Percentiles rank a stretch among this genome's conserved stretches.
Evolutionary conservation across 164 flowering plant species (phyloP).

Genomic region (Aristolochia californica): DNA sequence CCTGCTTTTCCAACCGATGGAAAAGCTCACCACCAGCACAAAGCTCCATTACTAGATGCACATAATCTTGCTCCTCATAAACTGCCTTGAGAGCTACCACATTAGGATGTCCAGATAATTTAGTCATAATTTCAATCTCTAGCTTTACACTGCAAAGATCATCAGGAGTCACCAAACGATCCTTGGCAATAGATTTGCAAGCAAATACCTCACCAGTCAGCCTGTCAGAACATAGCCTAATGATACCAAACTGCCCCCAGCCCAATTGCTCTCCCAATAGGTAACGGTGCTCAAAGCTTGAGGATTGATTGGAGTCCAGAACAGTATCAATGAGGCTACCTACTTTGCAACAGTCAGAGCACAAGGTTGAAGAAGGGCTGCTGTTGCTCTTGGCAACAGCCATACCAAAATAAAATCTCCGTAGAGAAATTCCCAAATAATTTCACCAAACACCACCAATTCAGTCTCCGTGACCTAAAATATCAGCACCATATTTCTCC

Average conservation of each 20-base stretch:
- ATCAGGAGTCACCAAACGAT: constrained; percentile 33
- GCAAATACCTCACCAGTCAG: constrained; percentile 43
- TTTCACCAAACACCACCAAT: too few species aligned
- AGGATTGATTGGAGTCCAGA: constrained; percentile 27
- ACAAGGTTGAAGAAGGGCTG: constrained; percentile 11
- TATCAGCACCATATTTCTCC: too few species aligned
- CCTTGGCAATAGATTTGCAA: constrained; percentile 49
- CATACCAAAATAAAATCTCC: constrained; percentile 24
- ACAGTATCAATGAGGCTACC: constrained; percentile 30
- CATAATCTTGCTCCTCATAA: constrained; percentile 46
- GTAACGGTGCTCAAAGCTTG: constrained; percentile 38
- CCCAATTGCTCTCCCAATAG: constrained; percentile 60
- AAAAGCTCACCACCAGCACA: constrained; percentile 68
- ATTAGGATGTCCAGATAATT: constrained; percentile 51
- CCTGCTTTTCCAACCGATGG: constrained; percentile 35
- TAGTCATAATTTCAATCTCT: constrained; percentile 54
- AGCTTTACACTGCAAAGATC: constrained; percentile 40
- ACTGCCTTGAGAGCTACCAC: constrained; percentile 49
- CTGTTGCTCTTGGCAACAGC: constrained; percentile 59
- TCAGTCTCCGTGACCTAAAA: too few species aligned
- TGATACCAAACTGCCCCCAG: constrained; percentile 79
- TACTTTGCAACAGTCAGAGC: constrained; percentile 32
- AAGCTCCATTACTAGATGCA: constrained; percentile 60
- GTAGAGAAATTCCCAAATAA: not conserved
- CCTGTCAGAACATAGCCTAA: constrained; percentile 47